Evolutionary conservation across 2,329 filamentous ascomycete species (phyloP).

Genomic region (Remersonia thermophila): DNA sequence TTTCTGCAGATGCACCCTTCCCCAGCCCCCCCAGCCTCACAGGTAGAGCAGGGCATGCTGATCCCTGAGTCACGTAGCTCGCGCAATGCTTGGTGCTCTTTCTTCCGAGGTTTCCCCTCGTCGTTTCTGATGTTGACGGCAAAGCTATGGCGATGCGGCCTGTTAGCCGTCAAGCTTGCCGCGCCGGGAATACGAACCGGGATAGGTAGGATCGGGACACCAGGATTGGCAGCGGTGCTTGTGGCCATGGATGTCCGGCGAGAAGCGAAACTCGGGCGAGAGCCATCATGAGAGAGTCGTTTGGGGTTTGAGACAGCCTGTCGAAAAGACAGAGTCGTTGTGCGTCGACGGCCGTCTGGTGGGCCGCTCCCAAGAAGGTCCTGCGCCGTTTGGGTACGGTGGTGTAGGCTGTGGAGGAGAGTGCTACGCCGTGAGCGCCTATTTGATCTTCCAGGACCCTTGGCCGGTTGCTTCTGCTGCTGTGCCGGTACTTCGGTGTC

Average conservation of each 20-base stretch:
- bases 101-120: background rate
- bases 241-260: too few relatives aligned
- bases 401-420: constrained; percentile 7
- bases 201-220: too few relatives aligned
- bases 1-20: constrained; percentile 4
- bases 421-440: constrained; percentile 12
- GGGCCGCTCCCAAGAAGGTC: too few relatives aligned
- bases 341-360: too few relatives aligned
- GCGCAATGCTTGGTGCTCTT: background rate
- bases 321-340: too few relatives aligned
- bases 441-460: constrained; percentile 5
- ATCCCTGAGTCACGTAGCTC: constrained; percentile 14
- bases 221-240: too few relatives aligned
- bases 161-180: background rate
- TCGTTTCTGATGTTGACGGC: background rate
- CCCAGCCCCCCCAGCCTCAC: background rate
- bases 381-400: background rate
- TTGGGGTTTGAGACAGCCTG: too few relatives aligned
- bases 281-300: too few relatives aligned
- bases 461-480: background rate
- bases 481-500: background rate
- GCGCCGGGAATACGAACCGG: too few relatives aligned
- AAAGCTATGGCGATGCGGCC: background rate
- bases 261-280: too few relatives aligned
- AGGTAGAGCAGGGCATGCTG: constrained; percentile 11